Base-by-base conservation (phyloP, 2,329 filamentous ascomycete species). In the Ophiosphaerella narmari region DNA sequence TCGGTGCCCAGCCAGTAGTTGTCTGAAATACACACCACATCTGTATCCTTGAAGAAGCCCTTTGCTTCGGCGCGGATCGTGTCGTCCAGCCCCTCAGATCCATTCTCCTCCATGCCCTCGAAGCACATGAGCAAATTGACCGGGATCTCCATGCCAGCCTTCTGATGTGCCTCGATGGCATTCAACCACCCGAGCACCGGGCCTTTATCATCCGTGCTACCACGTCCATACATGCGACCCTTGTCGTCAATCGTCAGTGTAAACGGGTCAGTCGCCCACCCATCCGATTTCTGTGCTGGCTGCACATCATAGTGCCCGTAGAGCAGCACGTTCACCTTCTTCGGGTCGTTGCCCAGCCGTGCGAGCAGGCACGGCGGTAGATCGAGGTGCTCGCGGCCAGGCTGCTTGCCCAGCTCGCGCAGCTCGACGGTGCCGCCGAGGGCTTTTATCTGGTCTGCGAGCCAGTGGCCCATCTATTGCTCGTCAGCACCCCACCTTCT, bases 1-100 rank as follows among this genome's bases (percentile, higher is more conserved):
- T 97, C 91, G 5, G 94, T 97, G 51, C 94, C 94, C 35, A 99
- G 86, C 94, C 94, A 99, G 86, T 99, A 99, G 83, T 99, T 99
- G 77, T 99, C 94, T 40, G 91, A 96, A 72, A 99, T 99, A 79
- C 94, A 99, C 53, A 97, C 91, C 5, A 92, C 94, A 62, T 99
- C 94, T 32, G 91, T 86, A 66, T 97, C 93, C 68, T 91, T 91
- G 80, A 99, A 99, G 81, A 87, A 97, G 66, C 90, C 89, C 78
- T 95, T 91, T 60, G 89, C 91, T 78, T 99, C 94, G 39, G 84
- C 87, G 62, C 89, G 82, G 76, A 99, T 97, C 61, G 97, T 89
- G 64, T 96, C 93, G 69, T 99, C 94, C 47, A 99, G 82, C 33
- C 94, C 94, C 73, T 97, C 93, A 0, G 92, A 97, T 43, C 94